phyloP scores from a whole-genome alignment of 441 rosid species.

The Sinapis alba region DNA sequence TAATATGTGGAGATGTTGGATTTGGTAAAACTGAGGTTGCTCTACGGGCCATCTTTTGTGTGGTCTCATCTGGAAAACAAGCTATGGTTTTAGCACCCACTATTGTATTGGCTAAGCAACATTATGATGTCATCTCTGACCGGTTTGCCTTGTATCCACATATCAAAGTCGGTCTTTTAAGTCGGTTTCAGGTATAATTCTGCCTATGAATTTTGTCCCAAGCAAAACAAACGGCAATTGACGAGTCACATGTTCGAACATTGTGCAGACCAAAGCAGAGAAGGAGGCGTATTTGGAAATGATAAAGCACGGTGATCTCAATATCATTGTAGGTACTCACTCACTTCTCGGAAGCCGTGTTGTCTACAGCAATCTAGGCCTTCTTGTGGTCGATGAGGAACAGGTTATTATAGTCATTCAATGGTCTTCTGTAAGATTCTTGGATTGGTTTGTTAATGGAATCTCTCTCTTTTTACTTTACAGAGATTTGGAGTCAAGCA shows the following conservation, averaged over 20 bases:
- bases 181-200: slow-evolving; percentile 87
- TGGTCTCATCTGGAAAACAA: slow-evolving; percentile 87
- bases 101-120: slow-evolving; percentile 94
- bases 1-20: slow-evolving; percentile 98
- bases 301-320: slow-evolving; percentile 79
- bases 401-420: slow-evolving; percentile 59
- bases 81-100: slow-evolving; percentile 98
- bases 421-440: slow-evolving; percentile 23
- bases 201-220: neutral
- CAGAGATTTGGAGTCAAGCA: slow-evolving; percentile 99
- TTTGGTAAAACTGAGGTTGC: slow-evolving; percentile 99
- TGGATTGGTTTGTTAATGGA: slow-evolving; percentile 38
- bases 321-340: slow-evolving; percentile 96
- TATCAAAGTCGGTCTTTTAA: slow-evolving; percentile 80
- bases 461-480: slow-evolving; percentile 39
- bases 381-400: slow-evolving; percentile 98
- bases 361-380: slow-evolving; percentile 89
- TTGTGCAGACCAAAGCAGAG: slow-evolving; percentile 80
- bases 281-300: slow-evolving; percentile 70
- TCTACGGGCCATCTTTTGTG: slow-evolving; percentile 89
- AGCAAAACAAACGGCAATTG: neutral
- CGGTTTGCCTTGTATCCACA: slow-evolving; percentile 68
- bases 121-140: slow-evolving; percentile 84
- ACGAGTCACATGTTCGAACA: slow-evolving; percentile 32
- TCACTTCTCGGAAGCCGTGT: slow-evolving; percentile 97